Evolutionary conservation across 805 yeast genomes (phyloP).

Genomic region (Yarrowia divulgata): DNA sequence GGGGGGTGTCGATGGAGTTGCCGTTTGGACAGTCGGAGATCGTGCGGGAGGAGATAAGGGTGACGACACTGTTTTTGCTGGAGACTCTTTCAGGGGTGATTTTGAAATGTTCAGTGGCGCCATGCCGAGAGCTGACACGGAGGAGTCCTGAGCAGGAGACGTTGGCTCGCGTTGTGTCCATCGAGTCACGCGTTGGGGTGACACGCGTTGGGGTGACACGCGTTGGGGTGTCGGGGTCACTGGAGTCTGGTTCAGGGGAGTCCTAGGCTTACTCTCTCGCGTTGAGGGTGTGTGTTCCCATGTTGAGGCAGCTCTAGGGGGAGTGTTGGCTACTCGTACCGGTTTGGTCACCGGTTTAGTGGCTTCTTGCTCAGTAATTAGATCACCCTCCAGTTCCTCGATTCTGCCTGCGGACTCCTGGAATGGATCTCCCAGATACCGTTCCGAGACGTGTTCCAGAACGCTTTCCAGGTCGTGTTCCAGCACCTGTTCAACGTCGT

Average conservation of each 20-base stretch:
- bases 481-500: background rate
- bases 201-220: background rate
- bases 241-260: no score
- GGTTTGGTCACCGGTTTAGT: no score
- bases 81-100: background rate
- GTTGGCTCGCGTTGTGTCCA: background rate
- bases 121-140: background rate
- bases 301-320: no score
- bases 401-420: background rate
- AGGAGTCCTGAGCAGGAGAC: background rate
- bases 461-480: slow-evolving; percentile 2
- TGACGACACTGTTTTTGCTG: slow-evolving; percentile 3
- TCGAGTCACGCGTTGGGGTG: background rate
- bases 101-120: slow-evolving; percentile 1
- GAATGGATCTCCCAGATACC: background rate
- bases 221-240: background rate
- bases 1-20: background rate
- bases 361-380: no score
- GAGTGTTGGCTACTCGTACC: no score
- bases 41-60: slow-evolving; percentile 2
- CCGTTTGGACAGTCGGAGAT: background rate
- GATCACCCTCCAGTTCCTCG: background rate
- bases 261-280: no score
- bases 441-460: background rate
- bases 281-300: background rate